Percentiles rank a stretch among this genome's conserved stretches.
Conservation (phyloP, 2,329 filamentous ascomycete species). For the Chrysoporthe puriensis region DNA sequence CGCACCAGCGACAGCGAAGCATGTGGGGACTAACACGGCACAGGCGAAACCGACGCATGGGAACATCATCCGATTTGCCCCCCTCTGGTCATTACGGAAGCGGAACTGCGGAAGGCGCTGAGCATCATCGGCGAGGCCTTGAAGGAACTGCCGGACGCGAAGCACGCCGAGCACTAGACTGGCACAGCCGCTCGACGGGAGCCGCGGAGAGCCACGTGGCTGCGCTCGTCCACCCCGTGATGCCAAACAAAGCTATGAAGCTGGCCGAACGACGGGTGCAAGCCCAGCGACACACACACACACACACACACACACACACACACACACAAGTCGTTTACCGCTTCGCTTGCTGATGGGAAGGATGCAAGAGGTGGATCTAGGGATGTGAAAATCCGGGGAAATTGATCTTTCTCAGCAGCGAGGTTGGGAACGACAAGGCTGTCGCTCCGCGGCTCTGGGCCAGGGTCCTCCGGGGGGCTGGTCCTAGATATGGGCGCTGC, state of each 20-base stretch:
- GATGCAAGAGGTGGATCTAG: conserved; percentile 27
- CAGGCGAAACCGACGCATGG: conserved; percentile 98
- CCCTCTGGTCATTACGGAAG: conserved; percentile 89
- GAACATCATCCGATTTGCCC: conserved; percentile 98
- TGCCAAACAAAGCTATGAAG: conserved; percentile 6
- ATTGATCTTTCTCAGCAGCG: conserved; percentile 28
- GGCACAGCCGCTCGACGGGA: conserved; percentile 13
- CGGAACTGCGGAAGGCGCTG: conserved; percentile 78
- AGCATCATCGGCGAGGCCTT: conserved; percentile 81
- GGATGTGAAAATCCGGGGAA: conserved; percentile 16
- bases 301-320: not conserved
- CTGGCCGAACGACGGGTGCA: conserved; percentile 14
- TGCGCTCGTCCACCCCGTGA: not conserved
- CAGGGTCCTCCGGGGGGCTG: conserved; percentile 9
- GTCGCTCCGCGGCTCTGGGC: conserved; percentile 22
- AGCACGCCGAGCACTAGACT: conserved; percentile 44
- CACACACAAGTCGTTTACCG: conserved; percentile 20
- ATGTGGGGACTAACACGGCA: conserved; percentile 32
- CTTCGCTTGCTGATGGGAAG: conserved; percentile 30
- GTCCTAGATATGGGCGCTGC: conserved; percentile 9
- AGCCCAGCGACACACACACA: not conserved
- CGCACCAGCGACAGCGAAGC: conserved; percentile 22
- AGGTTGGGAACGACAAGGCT: conserved; percentile 23
- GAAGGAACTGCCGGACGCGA: conserved; percentile 73
- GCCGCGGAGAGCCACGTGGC: conserved; percentile 12